Percentiles rank a stretch among this genome's conserved stretches.
Evolutionary conservation across 2,329 filamentous ascomycete genomes (phyloP).

Genomic region (Coniochaeta sp.): DNA sequence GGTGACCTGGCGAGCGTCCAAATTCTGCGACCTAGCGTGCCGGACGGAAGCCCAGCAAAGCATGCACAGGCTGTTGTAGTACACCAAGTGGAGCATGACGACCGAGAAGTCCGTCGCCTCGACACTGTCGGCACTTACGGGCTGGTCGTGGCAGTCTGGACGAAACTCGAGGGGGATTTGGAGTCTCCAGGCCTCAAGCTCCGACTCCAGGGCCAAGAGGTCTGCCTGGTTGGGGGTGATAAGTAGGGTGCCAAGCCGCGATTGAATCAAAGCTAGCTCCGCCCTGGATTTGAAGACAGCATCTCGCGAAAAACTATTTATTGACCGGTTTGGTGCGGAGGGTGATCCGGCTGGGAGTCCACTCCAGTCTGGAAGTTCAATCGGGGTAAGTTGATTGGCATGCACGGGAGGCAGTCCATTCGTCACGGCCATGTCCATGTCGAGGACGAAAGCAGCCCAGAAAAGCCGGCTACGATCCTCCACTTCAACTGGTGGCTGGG

Average conservation of each 20-base stretch:
- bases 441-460: conserved; percentile 1
- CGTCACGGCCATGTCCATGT: background rate
- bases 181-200: background rate
- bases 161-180: too few species aligned
- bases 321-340: too few species aligned
- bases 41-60: conserved; percentile 4
- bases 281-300: too few species aligned
- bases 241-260: too few species aligned
- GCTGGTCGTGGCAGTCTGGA: too few species aligned
- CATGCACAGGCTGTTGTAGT: conserved; percentile 1
- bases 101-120: background rate
- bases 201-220: background rate
- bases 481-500: background rate
- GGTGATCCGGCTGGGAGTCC: too few species aligned
- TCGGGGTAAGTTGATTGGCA: background rate
- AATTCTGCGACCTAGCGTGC: background rate
- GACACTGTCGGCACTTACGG: too few species aligned
- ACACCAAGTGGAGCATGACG: conserved; percentile 2
- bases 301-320: too few species aligned
- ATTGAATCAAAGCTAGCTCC: too few species aligned
- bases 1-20: too few species aligned
- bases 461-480: conserved; percentile 1
- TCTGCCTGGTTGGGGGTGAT: too few species aligned
- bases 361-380: too few species aligned
- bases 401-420: background rate